Conservation (phyloP, 176 grass and related monocot genomes). For the Leersia perrieri region DNA sequence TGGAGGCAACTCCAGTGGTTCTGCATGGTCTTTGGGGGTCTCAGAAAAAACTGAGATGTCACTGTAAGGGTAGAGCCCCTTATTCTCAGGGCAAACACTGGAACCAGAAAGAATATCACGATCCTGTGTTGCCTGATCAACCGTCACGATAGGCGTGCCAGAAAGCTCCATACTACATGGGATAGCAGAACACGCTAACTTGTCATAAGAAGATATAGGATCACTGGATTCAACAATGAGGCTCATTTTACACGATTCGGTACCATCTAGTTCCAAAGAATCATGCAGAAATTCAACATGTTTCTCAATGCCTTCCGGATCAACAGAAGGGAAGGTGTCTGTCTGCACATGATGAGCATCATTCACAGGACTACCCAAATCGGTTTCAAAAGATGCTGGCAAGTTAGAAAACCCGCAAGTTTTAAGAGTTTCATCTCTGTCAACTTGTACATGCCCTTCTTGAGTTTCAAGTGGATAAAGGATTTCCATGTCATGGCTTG, state of each 20-base stretch:
- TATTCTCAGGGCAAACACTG: constrained; percentile 24
- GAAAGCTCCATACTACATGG: constrained; percentile 4
- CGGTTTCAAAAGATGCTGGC: neutral
- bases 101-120: constrained; percentile 2
- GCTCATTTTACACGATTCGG: constrained; percentile 3
- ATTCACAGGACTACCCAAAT: neutral
- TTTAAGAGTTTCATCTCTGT: constrained; percentile 3
- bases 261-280: constrained; percentile 37
- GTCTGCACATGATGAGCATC: constrained; percentile 1
- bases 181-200: constrained; percentile 13
- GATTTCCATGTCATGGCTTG: constrained; percentile 17
- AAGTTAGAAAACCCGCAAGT: constrained; percentile 1
- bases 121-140: neutral
- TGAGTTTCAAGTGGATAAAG: constrained; percentile 10
- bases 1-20: constrained; percentile 15
- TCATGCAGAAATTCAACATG: constrained; percentile 21
- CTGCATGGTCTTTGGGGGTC: neutral
- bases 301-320: neutral
- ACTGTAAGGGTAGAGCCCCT: neutral
- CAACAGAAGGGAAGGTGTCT: neutral
- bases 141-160: neutral
- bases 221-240: neutral
- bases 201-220: constrained; percentile 26
- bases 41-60: constrained; percentile 22
- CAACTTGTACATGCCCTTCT: constrained; percentile 9